These are phyloP conservation scores for Ammopiptanthus mongolicus DNA, from an alignment of 306 rosid genomes.

Conservation along the genomic window DNA sequence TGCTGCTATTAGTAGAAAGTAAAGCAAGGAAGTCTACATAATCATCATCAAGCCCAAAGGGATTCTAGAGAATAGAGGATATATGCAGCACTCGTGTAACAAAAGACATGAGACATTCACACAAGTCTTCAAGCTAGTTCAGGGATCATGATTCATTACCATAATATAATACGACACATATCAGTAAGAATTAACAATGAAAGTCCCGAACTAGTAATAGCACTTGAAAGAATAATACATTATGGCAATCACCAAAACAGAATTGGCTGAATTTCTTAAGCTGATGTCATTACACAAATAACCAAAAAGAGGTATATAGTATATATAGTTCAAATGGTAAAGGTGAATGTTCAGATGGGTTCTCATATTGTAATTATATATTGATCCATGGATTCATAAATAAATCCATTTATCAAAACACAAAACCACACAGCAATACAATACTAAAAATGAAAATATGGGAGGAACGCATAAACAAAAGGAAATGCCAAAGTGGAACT, in stretches of 20 bases:
- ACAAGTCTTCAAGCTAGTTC: background rate
- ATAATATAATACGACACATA: background rate
- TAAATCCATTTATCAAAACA: conserved; percentile 3
- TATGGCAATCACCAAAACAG: background rate
- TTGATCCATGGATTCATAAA: conserved; percentile 9
- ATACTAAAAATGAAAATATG: background rate
- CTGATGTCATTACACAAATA: background rate
- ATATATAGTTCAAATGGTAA: background rate
- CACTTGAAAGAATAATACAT: background rate
- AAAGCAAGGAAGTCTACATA: background rate
- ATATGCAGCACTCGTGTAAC: background rate
- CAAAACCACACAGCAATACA: background rate
- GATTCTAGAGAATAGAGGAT: background rate
- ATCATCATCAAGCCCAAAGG: background rate
- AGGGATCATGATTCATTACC: background rate
- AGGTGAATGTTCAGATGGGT: background rate
- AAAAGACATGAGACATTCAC: background rate
- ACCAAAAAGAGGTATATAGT: background rate
- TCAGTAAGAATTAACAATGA: background rate
- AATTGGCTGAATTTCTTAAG: background rate
- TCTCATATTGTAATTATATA: background rate
- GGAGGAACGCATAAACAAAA: background rate
- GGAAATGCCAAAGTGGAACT: background rate
- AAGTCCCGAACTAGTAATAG: background rate
- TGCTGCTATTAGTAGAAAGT: background rate